Evolutionary conservation across 495 filamentous ascomycete genomes (phyloP), one percentile per base, ranked within the genome.

Genomic region (Xylaria bambusicola): DNA sequence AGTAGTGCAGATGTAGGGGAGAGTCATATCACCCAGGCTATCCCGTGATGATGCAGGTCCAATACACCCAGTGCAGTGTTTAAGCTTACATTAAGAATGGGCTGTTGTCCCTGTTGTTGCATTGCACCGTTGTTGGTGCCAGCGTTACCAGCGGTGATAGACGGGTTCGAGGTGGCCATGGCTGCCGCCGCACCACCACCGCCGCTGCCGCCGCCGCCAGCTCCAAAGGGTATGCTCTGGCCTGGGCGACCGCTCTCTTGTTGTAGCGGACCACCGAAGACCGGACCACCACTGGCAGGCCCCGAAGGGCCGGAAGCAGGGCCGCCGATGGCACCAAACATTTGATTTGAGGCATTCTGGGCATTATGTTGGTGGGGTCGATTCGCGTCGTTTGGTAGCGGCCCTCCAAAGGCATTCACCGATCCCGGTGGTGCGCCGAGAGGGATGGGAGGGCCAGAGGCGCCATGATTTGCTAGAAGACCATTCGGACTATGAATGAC

Each of bases 401-500:
- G 83, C 6, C 85, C 82, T 23, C 85, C 84, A 70, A 92, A 95
- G 18, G 86, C 81, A 17, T 77, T 83, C 24, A 86, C 84, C 1
- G 86, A 85, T 44, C 77, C 86, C 10, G 87, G 64, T 0, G 77
- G 84, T 31, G 85, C 83, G 60, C 88, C 87, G 44, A 91, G 78
- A 17, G 84, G 79, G 21, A 83, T 82, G 24, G 83, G 77, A 56
- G 83, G 81, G 20, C 78, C 76, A n/a, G 78, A 70, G 48, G 77
- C 75, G 31, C 86, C 85, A 58, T 90, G 82, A 61, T 88, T 92
- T 1, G 88, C 87, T 31, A 96, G 83, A 9, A 97, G 79, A 12
- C 92, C 92, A 66, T 91, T 90, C 12, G 92, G 92, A 36, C 90
- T 92, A 66, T 94, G 92, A 51, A 95, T 92, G 35, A 87, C 85